Evolutionary conservation across 2,329 filamentous ascomycete genomes (phyloP).

Genomic region (Arthrocladium fulminans): DNA sequence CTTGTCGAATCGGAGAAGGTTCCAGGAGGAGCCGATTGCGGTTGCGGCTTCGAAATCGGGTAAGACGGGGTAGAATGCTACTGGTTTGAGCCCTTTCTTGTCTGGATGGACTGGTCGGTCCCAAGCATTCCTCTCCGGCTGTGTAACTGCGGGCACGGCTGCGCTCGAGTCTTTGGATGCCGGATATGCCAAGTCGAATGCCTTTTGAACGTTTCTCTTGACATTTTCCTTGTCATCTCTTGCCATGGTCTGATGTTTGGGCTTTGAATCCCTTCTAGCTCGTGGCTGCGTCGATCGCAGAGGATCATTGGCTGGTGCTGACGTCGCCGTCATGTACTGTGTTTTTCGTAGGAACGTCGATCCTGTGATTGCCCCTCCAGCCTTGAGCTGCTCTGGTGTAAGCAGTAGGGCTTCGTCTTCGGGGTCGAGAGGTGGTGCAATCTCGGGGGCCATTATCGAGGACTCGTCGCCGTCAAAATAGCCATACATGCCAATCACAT

Average conservation of each 20-base stretch:
- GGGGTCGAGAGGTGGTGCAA: conserved; percentile 64
- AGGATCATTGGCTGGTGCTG: conserved; percentile 28
- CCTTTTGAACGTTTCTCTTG: conserved; percentile 52
- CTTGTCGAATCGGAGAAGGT: conserved; percentile 53
- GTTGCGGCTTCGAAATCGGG: conserved; percentile 54
- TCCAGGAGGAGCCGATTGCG: conserved; percentile 46
- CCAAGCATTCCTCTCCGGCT: conserved; percentile 51
- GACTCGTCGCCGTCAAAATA: conserved; percentile 93
- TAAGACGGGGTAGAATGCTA: conserved; percentile 52
- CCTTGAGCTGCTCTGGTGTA: conserved; percentile 74
- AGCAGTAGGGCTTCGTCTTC: conserved; percentile 77
- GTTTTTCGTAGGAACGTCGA: conserved; percentile 93
- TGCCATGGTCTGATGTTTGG: conserved; percentile 25
- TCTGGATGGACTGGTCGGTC: conserved; percentile 49
- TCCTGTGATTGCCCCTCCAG: conserved; percentile 66
- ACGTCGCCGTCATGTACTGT: conserved; percentile 64
- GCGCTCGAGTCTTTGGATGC: conserved; percentile 41
- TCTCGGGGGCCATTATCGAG: conserved; percentile 71
- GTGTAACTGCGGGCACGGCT: conserved; percentile 14
- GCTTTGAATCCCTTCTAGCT: not conserved
- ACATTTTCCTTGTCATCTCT: conserved; percentile 52
- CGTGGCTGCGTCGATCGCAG: conserved; percentile 13
- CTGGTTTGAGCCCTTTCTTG: conserved; percentile 47
- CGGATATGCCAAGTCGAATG: conserved; percentile 57
- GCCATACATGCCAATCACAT: conserved; percentile 87